Evolutionary conservation across 331 rosid genomes (phyloP).

Genomic region (Saraca asoca): DNA sequence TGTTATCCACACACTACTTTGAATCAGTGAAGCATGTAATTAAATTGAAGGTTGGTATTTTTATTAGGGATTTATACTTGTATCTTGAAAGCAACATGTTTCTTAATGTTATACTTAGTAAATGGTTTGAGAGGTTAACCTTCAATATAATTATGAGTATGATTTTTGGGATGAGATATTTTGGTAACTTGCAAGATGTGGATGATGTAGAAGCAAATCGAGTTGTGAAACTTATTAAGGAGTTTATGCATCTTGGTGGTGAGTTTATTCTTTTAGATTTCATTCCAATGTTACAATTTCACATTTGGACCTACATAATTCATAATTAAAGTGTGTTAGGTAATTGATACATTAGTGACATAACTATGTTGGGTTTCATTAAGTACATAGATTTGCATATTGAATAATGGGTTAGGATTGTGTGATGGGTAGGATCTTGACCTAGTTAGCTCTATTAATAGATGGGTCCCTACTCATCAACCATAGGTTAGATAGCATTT

Average conservation of each 20-base stretch:
- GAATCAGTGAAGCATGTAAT: slow-evolving; percentile 37
- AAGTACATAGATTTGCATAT: no score
- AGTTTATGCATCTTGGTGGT: slow-evolving; percentile 52
- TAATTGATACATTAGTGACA: no score
- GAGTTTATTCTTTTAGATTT: slow-evolving; percentile 48
- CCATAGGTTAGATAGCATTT: no score
- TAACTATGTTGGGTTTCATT: no score
- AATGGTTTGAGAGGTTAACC: slow-evolving; percentile 50
- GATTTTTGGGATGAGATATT: slow-evolving; percentile 54
- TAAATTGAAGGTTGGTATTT: slow-evolving; percentile 33
- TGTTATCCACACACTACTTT: slow-evolving; percentile 49
- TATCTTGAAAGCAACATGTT: background rate
- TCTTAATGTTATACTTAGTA: slow-evolving; percentile 41
- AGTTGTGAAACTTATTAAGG: slow-evolving; percentile 46
- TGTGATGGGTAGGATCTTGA: no score
- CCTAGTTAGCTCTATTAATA: no score
- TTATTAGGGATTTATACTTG: slow-evolving; percentile 34
- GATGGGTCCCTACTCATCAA: no score
- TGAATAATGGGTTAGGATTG: no score
- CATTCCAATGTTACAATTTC: no score
- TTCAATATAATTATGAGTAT: slow-evolving; percentile 46
- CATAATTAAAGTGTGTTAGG: no score
- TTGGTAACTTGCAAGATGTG: slow-evolving; percentile 35
- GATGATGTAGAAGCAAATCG: slow-evolving; percentile 49
- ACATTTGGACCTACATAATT: no score